Evolutionary conservation across 2,329 filamentous ascomycete species (phyloP).

Genomic region (Trichoderma gracile): DNA sequence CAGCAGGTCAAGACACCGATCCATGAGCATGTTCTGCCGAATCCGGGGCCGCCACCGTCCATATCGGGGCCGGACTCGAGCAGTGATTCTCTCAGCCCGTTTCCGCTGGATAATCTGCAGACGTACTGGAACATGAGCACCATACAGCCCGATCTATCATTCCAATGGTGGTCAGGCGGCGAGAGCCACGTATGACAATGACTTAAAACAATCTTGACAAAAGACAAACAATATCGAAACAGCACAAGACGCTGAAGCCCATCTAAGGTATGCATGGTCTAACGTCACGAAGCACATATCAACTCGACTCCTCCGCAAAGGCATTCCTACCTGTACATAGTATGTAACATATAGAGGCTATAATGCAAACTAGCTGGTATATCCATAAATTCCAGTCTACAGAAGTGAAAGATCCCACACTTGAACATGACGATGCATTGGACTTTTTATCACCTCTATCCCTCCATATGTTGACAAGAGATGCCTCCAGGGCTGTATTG

Average conservation of each 20-base stretch:
- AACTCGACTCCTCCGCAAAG: conserved; percentile 10
- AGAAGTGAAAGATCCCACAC: no score
- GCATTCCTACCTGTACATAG: background rate
- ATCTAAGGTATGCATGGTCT: background rate
- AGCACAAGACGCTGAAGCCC: background rate
- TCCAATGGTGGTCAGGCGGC: conserved; percentile 17
- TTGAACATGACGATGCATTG: no score
- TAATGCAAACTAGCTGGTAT: background rate
- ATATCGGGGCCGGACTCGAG: background rate
- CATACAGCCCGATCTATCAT: conserved; percentile 6
- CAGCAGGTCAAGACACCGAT: background rate
- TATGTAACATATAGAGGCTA: background rate
- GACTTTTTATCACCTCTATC: no score
- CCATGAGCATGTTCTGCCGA: background rate
- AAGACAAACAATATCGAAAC: background rate
- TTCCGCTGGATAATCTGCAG: conserved; percentile 18
- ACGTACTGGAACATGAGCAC: conserved; percentile 19
- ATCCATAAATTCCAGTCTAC: no score
- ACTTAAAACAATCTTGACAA: no score
- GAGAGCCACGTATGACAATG: background rate
- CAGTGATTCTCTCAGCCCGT: background rate
- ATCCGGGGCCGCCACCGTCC: background rate
- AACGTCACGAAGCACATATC: no score
- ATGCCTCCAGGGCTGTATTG: no score
- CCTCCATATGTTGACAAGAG: no score